A percentile compares a stretch with the other conserved stretches of the same genome.
Conservation (phyloP, 2,329 filamentous ascomycete genomes). For the Elsinoe perseae region DNA sequence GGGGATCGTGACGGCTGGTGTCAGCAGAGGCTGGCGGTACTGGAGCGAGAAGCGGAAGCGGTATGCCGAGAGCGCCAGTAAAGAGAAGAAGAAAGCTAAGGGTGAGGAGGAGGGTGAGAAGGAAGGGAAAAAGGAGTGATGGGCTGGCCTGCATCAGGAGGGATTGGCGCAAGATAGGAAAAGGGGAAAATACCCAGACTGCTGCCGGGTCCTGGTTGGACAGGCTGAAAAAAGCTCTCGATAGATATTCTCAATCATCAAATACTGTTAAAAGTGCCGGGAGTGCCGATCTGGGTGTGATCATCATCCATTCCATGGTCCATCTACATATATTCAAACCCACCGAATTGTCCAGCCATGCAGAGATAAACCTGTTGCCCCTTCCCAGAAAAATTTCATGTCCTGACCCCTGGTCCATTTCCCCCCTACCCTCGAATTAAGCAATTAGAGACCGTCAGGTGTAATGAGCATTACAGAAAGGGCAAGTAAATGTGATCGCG, state of each 20-base stretch:
- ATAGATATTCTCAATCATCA: background rate
- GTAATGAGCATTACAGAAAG: background rate
- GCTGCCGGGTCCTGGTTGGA: background rate
- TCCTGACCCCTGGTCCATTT: background rate
- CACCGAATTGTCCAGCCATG: background rate
- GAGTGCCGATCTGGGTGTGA: background rate
- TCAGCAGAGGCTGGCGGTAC: conserved; percentile 64
- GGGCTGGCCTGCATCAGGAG: background rate
- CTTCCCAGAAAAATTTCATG: background rate
- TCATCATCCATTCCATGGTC: background rate
- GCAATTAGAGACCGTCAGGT: conserved; percentile 11
- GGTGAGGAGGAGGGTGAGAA: conserved; percentile 14
- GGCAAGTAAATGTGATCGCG: background rate
- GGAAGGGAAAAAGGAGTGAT: conserved; percentile 9
- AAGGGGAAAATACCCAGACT: background rate
- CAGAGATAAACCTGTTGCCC: background rate
- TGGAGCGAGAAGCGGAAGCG: conserved; percentile 63
- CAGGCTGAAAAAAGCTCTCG: background rate
- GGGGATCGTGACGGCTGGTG: conserved; percentile 69
- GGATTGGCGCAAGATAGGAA: background rate
- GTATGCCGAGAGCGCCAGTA: conserved; percentile 27
- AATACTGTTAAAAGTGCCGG: background rate
- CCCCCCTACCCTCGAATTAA: background rate
- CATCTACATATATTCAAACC: conserved; percentile 7
- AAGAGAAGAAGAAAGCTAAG: conserved; percentile 17